These are phyloP conservation scores for Pestalotiopsis sp. DNA, from an alignment of 2,329 filamentous ascomycete species.

Conservation along the genomic window DNA sequence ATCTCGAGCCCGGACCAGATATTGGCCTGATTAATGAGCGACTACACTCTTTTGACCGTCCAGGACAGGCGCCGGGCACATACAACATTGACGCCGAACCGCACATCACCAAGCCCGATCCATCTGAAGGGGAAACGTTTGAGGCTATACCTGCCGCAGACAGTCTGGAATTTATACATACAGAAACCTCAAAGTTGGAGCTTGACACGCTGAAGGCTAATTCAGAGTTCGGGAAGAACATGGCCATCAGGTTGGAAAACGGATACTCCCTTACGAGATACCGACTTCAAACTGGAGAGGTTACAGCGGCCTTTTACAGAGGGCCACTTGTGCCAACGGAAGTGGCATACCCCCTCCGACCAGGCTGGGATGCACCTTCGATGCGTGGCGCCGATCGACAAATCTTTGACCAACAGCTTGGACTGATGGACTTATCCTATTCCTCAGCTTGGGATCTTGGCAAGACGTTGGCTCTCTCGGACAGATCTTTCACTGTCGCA, in stretches of 20 bases:
- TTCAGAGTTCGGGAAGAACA: neutral
- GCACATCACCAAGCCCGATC: too few relatives aligned
- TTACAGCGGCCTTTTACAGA: conserved; percentile 37
- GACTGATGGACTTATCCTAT: conserved; percentile 48
- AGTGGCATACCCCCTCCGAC: neutral
- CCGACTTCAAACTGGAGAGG: conserved; percentile 41
- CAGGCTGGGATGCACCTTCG: conserved; percentile 20
- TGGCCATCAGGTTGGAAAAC: conserved; percentile 18
- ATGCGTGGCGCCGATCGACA: conserved; percentile 36
- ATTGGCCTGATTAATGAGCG: neutral
- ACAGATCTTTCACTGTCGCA: conserved; percentile 22
- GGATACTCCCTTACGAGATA: conserved; percentile 42
- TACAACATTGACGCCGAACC: neutral
- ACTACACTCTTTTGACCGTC: conserved; percentile 4
- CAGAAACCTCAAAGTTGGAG: neutral
- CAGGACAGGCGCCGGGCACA: conserved; percentile 18
- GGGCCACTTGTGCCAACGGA: conserved; percentile 38
- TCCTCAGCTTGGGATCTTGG: conserved; percentile 46
- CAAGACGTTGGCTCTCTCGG: conserved; percentile 38
- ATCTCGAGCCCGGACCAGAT: neutral
- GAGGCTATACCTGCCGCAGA: too few relatives aligned
- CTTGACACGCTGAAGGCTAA: neutral
- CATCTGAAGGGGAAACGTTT: too few relatives aligned
- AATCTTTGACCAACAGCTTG: conserved; percentile 39
- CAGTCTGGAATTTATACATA: neutral